A percentile compares a stretch with the other conserved stretches of the same genome.
These are phyloP conservation scores for Phialocephala subalpina DNA, from an alignment of 2,329 filamentous ascomycete species.

Conservation along the genomic window DNA sequence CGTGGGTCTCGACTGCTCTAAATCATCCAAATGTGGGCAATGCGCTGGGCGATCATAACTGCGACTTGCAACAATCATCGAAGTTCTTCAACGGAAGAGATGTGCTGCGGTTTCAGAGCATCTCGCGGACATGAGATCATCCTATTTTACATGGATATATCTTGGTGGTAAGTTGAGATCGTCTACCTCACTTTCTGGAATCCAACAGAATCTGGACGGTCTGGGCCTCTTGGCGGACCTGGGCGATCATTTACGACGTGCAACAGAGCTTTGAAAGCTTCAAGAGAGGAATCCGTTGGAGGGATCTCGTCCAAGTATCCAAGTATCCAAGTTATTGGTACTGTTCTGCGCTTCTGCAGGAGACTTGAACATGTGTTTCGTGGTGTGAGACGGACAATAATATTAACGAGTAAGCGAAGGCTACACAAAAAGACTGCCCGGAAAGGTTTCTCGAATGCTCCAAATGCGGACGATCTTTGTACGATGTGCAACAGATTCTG, in stretches of 20 bases:
- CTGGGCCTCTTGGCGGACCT: slow-evolving; percentile 20
- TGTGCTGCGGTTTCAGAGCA: not conserved
- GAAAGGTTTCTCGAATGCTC: slow-evolving; percentile 19
- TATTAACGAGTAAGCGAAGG: too few species aligned
- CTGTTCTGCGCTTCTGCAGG: not conserved
- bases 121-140: not conserved
- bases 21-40: slow-evolving; percentile 17
- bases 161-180: slow-evolving; percentile 19
- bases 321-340: not conserved
- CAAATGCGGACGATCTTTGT: slow-evolving; percentile 17
- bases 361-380: not conserved
- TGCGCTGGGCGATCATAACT: slow-evolving; percentile 15
- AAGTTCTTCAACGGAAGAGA: not conserved
- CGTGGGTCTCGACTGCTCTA: slow-evolving; percentile 21
- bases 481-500: slow-evolving; percentile 15
- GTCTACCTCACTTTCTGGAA: slow-evolving; percentile 12
- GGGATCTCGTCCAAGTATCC: not conserved
- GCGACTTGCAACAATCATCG: slow-evolving; percentile 18
- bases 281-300: not conserved
- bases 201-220: too few species aligned
- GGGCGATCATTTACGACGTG: slow-evolving; percentile 16
- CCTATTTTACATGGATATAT: not conserved
- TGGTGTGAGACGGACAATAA: not conserved
- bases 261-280: slow-evolving; percentile 4
- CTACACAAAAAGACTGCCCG: not conserved